Conservation (phyloP, 1,284 basidiomycete species). For the Sporisorium exsertum region DNA sequence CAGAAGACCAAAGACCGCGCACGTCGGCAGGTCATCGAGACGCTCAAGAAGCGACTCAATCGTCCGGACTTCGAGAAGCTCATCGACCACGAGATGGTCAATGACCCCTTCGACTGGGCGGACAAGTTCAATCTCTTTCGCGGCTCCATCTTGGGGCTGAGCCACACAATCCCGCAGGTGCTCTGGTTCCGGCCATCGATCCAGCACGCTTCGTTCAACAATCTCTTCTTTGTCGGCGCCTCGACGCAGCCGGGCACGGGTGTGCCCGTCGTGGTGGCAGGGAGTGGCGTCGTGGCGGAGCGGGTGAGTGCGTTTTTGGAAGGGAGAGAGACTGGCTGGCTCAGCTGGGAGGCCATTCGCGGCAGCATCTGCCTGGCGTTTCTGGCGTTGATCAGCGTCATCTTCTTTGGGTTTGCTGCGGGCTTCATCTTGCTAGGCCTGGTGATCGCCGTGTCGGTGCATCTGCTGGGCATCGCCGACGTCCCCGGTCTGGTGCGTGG, state of each 20-base stretch:
- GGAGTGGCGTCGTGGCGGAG: constrained; percentile 57
- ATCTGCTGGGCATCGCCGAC: constrained; percentile 41
- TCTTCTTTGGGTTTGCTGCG: constrained; percentile 36
- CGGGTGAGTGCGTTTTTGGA: constrained; percentile 43
- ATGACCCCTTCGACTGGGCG: constrained; percentile 70
- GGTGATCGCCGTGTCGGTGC: constrained; percentile 35
- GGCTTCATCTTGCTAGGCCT: constrained; percentile 26
- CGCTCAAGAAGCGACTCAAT: constrained; percentile 51
- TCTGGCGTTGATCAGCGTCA: constrained; percentile 20
- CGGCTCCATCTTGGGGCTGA: constrained; percentile 70
- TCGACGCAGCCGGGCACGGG: constrained; percentile 70
- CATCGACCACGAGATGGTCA: constrained; percentile 58
- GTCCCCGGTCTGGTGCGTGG: constrained; percentile 36
- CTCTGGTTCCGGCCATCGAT: constrained; percentile 67
- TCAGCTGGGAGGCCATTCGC: constrained; percentile 41
- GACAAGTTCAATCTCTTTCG: constrained; percentile 70
- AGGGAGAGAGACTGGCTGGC: constrained; percentile 36
- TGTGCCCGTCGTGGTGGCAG: constrained; percentile 63
- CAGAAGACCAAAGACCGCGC: constrained; percentile 37
- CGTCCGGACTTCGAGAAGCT: constrained; percentile 53
- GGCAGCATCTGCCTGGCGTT: constrained; percentile 36
- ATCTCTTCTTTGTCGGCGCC: constrained; percentile 70
- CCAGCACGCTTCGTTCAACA: constrained; percentile 55
- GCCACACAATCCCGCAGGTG: constrained; percentile 69
- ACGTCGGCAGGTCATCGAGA: constrained; percentile 57